These are phyloP conservation scores for Pichia rugopelliculosa DNA, from an alignment of 805 yeast genomes.

Conservation along the genomic window DNA sequence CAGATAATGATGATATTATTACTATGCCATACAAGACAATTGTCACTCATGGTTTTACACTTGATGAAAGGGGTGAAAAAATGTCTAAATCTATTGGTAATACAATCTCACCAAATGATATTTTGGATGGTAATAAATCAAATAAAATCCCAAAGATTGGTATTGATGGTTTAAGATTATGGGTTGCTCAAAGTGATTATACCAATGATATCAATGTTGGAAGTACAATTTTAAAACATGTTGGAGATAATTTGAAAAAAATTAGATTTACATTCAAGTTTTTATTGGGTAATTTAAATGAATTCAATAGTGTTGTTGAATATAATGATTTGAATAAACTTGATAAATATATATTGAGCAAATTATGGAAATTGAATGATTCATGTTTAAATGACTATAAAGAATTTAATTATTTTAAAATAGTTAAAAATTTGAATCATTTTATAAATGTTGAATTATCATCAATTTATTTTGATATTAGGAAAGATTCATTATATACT, in stretches of 20 bases:
- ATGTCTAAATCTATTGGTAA: constrained; percentile 95
- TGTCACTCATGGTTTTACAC: constrained; percentile 88
- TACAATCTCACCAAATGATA: constrained; percentile 58
- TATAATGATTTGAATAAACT: constrained; percentile 34
- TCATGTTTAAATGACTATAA: constrained; percentile 40
- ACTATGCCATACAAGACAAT: constrained; percentile 60
- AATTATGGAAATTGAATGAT: constrained; percentile 40
- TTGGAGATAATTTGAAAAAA: constrained; percentile 75
- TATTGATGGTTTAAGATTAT: constrained; percentile 81
- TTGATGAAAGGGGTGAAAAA: constrained; percentile 79
- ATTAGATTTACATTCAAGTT: constrained; percentile 74
- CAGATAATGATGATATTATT: constrained; percentile 17
- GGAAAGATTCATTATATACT: constrained; percentile 81
- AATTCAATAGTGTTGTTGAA: constrained; percentile 27
- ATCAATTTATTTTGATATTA: constrained; percentile 76
- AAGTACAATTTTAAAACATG: constrained; percentile 62
- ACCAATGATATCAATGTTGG: constrained; percentile 75
- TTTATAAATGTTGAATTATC: constrained; percentile 74
- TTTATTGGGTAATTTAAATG: constrained; percentile 68
- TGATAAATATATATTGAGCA: constrained; percentile 59
- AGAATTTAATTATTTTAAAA: constrained; percentile 58
- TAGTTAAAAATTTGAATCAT: constrained; percentile 57
- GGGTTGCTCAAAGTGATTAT: constrained; percentile 87
- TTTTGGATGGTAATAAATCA: constrained; percentile 53
- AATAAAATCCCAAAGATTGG: constrained; percentile 60